Percentiles rank a stretch among this genome's conserved stretches.
phyloP scores from a whole-genome alignment of 805 yeast species.

The Pichia californica region DNA sequence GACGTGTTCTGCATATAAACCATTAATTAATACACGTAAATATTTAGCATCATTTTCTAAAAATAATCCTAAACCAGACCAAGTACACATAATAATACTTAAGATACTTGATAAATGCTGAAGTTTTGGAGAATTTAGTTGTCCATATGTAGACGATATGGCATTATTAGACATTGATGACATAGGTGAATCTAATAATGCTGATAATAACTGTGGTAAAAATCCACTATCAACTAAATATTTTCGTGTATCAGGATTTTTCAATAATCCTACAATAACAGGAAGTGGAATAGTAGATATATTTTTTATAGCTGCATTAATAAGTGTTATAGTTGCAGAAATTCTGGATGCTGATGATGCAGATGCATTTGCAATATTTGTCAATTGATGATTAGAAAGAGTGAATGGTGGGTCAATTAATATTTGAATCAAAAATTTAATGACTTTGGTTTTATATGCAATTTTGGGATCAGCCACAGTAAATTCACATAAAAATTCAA shows the following conservation, averaged over 20 bases:
- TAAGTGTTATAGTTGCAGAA: neutral
- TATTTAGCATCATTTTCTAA: conserved; percentile 50
- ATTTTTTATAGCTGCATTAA: conserved; percentile 1
- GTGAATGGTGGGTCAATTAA: conserved; percentile 14
- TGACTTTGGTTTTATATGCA: conserved; percentile 5
- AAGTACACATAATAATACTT: conserved; percentile 54
- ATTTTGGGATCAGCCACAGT: conserved; percentile 4
- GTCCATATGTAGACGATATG: conserved; percentile 27
- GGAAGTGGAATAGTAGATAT: conserved; percentile 8
- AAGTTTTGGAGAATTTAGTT: conserved; percentile 44
- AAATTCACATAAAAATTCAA: conserved; percentile 8
- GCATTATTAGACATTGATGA: neutral
- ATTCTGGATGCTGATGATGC: neutral
- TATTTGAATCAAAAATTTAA: conserved; percentile 7
- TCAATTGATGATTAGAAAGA: neutral
- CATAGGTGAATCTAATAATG: conserved; percentile 50
- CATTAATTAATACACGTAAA: conserved; percentile 50
- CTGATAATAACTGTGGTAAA: conserved; percentile 53
- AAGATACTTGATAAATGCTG: conserved; percentile 57
- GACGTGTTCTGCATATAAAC: conserved; percentile 34
- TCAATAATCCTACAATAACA: conserved; percentile 45
- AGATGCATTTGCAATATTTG: neutral
- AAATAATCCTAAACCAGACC: conserved; percentile 70
- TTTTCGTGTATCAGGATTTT: conserved; percentile 46
- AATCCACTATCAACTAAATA: conserved; percentile 56